Conservation (phyloP, 2,329 filamentous ascomycete species). For the Aspergillus novoparasiticus region DNA sequence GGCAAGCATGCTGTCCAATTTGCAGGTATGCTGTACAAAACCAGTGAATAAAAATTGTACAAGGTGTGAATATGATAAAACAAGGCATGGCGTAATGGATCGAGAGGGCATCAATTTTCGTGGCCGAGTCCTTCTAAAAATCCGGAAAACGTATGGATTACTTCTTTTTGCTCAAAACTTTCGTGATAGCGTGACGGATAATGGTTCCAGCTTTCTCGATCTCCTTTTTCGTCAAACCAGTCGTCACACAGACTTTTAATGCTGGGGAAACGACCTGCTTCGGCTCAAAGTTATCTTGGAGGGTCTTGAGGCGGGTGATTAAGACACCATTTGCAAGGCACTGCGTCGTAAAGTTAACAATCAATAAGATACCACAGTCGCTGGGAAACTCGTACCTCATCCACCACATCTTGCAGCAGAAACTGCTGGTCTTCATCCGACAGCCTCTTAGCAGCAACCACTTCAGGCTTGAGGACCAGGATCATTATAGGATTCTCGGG, state of each 20-base stretch:
- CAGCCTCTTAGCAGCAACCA: constrained; percentile 71
- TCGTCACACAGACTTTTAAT: constrained; percentile 88
- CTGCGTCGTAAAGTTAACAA: constrained; percentile 47
- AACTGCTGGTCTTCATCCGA: constrained; percentile 77
- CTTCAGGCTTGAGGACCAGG: constrained; percentile 78
- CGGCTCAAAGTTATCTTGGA: constrained; percentile 66
- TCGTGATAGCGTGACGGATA: constrained; percentile 91
- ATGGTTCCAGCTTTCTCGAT: constrained; percentile 88
- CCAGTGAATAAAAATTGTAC: constrained; percentile 10
- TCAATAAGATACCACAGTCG: background rate
- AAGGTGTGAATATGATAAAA: constrained; percentile 9
- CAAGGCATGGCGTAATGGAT: constrained; percentile 2
- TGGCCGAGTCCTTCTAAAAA: constrained; percentile 13
- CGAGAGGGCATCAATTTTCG: constrained; percentile 24
- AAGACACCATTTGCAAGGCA: constrained; percentile 83
- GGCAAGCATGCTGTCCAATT: background rate
- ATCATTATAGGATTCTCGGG: constrained; percentile 86
- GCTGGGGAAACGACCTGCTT: constrained; percentile 75
- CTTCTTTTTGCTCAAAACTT: constrained; percentile 70
- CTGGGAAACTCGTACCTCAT: constrained; percentile 69
- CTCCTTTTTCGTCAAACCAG: constrained; percentile 87
- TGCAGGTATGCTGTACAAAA: constrained; percentile 19
- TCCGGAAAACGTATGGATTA: constrained; percentile 29
- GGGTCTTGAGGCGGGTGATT: constrained; percentile 81
- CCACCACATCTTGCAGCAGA: constrained; percentile 86